Evolutionary conservation across 75 land plant species (phyloP), one percentile per base, ranked within the genome.

Genomic region (Cupressus sempervirens): DNA sequence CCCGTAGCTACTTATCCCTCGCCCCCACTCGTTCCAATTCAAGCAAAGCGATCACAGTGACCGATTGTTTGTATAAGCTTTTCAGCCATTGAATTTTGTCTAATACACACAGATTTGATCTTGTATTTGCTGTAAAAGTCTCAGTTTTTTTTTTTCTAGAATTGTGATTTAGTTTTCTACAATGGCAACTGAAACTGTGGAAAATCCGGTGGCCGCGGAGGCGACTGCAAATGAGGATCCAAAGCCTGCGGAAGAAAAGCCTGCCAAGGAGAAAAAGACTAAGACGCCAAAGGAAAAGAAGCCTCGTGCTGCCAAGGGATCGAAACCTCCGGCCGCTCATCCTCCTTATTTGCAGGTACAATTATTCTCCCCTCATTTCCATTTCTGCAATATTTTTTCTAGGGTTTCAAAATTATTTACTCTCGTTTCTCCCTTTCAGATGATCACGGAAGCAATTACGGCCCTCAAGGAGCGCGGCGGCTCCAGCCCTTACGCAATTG

Each of bases 401-500:
- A 20, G 10, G 26, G 4, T 40, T 77, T 77, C 26, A 41, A 43
- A 43, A 23, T 46, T 10, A 3, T 9, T 77, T 20, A 10, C 43
- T 15, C n/a, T 2, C 14, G 13, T 12, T 50, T 50, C 14, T 50
- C 15, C 15, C 65, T 72, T 72, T 36, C 89, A 96, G 97, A 96
- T 96, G 98, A 83, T 93, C 34, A 81, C 76, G 77, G 98, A 96
- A 26, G 98, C 98, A 83, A 93, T 96, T 56, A 84, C 77, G 30
- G 67, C 95, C 14, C 68, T 94, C 89, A 95, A 94, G 91, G 98
- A 96, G 88, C 86, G 89, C 40, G 91, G 89, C 1, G 98, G 98
- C 14, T 94, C 98, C 62, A 96, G 98, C 85, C 93, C 92, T 91
- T 89, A 93, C 79, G 98, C 98, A 67, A 94, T 96, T 40, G 83